phyloP scores from a whole-genome alignment of 805 yeast genomes.

The Starmerella bombicola region DNA sequence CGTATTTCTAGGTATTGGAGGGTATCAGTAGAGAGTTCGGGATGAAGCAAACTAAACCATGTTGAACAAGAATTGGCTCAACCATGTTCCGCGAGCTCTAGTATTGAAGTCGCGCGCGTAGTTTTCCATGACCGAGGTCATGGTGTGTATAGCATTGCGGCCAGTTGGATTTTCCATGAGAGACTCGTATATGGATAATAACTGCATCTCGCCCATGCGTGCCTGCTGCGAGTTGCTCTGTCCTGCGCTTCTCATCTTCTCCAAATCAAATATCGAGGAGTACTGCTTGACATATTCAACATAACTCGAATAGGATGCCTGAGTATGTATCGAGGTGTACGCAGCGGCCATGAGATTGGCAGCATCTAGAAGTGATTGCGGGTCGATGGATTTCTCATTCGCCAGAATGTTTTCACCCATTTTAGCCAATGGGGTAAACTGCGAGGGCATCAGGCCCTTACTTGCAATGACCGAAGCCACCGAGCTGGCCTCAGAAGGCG shows the following conservation, averaged over 20 bases:
- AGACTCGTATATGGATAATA: constrained; percentile 1
- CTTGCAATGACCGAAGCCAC: constrained; percentile 4
- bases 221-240: background rate
- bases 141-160: constrained; percentile 5
- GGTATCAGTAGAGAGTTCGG: too few relatives aligned
- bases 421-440: constrained; percentile 3
- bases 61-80: too few relatives aligned
- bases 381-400: background rate
- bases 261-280: constrained; percentile 2
- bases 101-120: constrained; percentile 2
- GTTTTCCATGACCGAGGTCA: background rate
- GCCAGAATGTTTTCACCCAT: constrained; percentile 1
- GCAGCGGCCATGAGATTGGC: constrained; percentile 5
- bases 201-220: background rate
- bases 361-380: background rate
- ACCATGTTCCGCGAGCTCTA: too few relatives aligned
- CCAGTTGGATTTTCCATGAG: constrained; percentile 1
- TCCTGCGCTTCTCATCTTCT: background rate
- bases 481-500: constrained; percentile 4
- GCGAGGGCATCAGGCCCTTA: constrained; percentile 3
- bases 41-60: too few relatives aligned
- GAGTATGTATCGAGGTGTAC: constrained; percentile 9
- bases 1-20: too few relatives aligned
- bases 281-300: constrained; percentile 2
- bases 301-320: background rate